These are phyloP conservation scores for Suhomyces anneliseae DNA, from an alignment of 1,139 yeast species.

Conservation along the genomic window DNA sequence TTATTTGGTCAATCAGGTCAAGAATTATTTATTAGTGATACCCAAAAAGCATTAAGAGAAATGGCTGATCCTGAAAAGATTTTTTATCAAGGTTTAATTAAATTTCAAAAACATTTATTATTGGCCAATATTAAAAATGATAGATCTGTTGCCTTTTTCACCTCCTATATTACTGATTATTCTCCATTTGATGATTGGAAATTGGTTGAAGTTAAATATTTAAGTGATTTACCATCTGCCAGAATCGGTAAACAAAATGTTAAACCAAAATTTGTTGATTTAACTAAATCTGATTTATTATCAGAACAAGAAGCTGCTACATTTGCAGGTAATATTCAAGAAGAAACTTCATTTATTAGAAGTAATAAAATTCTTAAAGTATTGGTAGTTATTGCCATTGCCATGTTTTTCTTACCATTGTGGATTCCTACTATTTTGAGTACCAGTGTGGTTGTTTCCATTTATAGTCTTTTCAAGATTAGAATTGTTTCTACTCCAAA, in stretches of 20 bases:
- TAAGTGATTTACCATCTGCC: slow-evolving; percentile 37
- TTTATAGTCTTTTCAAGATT: slow-evolving; percentile 39
- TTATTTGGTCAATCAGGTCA: slow-evolving; percentile 73
- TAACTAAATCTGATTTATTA: slow-evolving; percentile 30
- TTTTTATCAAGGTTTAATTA: slow-evolving; percentile 55
- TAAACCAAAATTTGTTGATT: slow-evolving; percentile 58
- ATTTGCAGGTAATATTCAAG: slow-evolving; percentile 35
- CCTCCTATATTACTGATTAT: slow-evolving; percentile 51
- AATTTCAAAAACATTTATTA: slow-evolving; percentile 56
- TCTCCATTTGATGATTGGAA: slow-evolving; percentile 51
- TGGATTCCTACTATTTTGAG: slow-evolving; percentile 55
- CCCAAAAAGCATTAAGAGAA: slow-evolving; percentile 44
- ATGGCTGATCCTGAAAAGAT: slow-evolving; percentile 56
- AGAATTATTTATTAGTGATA: slow-evolving; percentile 62
- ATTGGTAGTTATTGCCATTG: slow-evolving; percentile 27
- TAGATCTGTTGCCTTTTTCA: slow-evolving; percentile 55
- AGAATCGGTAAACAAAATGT: slow-evolving; percentile 34
- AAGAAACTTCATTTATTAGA: slow-evolving; percentile 39
- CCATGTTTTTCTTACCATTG: slow-evolving; percentile 45
- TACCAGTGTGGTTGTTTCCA: slow-evolving; percentile 38
- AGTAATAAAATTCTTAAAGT: slow-evolving; percentile 30
- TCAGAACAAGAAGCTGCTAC: slow-evolving; percentile 16
- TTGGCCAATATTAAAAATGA: slow-evolving; percentile 81
- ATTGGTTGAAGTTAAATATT: slow-evolving; percentile 38
- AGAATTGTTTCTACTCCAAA: slow-evolving; percentile 25